Evolutionary conservation across 1,139 yeast genomes (phyloP).

Genomic region (Wickerhamomyces sp.): DNA sequence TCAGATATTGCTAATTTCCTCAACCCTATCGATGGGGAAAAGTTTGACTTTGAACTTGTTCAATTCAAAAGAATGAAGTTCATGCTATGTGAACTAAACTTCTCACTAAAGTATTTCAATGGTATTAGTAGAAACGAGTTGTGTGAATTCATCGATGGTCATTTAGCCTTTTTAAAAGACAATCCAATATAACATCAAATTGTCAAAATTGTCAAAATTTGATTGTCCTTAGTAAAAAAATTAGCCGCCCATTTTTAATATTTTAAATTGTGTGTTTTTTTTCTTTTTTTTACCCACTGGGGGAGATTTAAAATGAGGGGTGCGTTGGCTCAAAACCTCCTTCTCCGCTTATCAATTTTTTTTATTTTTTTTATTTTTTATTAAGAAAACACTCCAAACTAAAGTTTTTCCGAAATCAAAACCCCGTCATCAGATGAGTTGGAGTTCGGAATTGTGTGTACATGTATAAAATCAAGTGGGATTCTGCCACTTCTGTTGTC

Average conservation of each 20-base stretch:
- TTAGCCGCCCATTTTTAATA: no score
- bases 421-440: no score
- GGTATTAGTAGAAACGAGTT: conserved; percentile 41
- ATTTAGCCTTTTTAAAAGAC: conserved; percentile 30
- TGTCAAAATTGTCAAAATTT: no score
- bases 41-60: conserved; percentile 49
- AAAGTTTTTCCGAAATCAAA: no score
- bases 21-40: conserved; percentile 25
- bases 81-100: conserved; percentile 49
- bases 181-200: not conserved
- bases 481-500: no score
- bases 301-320: not conserved
- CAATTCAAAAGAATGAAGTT: conserved; percentile 58
- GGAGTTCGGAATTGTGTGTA: no score
- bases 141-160: conserved; percentile 45
- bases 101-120: conserved; percentile 42
- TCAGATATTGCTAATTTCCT: conserved; percentile 32
- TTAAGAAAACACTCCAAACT: no score
- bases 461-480: no score
- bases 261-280: not conserved
- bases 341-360: no score
- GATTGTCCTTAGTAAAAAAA: no score
- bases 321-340: not conserved
- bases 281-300: not conserved
- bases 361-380: no score